These are phyloP conservation scores for Halenospora varia DNA, from an alignment of 495 filamentous ascomycete species.

Conservation along the genomic window DNA sequence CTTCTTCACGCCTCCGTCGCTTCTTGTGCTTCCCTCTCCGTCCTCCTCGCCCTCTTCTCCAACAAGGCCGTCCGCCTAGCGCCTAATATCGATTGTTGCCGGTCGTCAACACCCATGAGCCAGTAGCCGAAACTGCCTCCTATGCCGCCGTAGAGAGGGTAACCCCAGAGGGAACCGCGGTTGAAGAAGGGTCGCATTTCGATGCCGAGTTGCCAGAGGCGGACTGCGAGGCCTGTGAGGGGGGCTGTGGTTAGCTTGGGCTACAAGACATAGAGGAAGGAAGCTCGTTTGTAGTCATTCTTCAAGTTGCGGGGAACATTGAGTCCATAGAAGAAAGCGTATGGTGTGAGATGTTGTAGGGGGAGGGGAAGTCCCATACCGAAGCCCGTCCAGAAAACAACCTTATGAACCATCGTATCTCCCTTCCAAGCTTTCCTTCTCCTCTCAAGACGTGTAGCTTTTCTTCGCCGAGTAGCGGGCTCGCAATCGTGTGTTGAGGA, in stretches of 20 bases:
- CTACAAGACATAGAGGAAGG: constrained; percentile 14
- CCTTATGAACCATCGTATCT: constrained; percentile 56
- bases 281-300: no score
- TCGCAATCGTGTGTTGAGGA: neutral
- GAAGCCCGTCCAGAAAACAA: constrained; percentile 96
- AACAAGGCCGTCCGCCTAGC: constrained; percentile 73
- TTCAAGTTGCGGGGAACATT: no score
- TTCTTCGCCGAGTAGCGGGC: neutral
- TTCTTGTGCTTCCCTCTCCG: constrained; percentile 48
- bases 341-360: no score
- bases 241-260: constrained; percentile 5
- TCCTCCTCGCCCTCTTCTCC: constrained; percentile 81
- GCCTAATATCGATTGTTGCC: constrained; percentile 68
- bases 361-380: constrained; percentile 55
- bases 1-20: constrained; percentile 6
- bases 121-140: constrained; percentile 96
- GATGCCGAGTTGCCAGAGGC: constrained; percentile 93
- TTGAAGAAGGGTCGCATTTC: constrained; percentile 95
- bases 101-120: constrained; percentile 78
- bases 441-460: neutral
- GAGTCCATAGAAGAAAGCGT: no score
- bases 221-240: constrained; percentile 78
- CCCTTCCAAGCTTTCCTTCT: neutral
- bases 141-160: constrained; percentile 79
- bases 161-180: constrained; percentile 75